These are phyloP conservation scores for Lasiosphaeriaceae sp. DNA, from an alignment of 495 filamentous ascomycete species.

Conservation along the genomic window DNA sequence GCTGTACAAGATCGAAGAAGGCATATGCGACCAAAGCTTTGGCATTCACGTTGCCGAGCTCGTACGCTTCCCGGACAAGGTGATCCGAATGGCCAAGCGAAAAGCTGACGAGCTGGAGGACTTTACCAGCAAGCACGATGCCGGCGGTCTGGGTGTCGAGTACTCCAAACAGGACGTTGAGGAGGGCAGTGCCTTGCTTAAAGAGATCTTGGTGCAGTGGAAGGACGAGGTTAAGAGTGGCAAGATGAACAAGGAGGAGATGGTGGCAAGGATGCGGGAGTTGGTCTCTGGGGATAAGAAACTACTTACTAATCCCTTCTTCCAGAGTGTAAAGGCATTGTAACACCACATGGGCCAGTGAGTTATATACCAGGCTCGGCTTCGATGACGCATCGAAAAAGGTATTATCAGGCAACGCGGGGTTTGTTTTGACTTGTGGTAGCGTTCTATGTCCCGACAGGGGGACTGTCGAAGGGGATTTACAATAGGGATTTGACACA, in stretches of 20 bases:
- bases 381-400: too few species aligned
- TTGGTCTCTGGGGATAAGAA: slow-evolving; percentile 67
- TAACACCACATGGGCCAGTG: background rate
- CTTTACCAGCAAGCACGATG: slow-evolving; percentile 74
- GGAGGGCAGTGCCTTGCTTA: slow-evolving; percentile 81
- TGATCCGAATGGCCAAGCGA: slow-evolving; percentile 96
- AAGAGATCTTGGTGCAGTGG: slow-evolving; percentile 82
- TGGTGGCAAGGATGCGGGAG: slow-evolving; percentile 73
- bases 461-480: too few species aligned
- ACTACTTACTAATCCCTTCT: slow-evolving; percentile 81
- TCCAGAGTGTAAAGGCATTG: slow-evolving; percentile 78
- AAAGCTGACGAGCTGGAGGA: slow-evolving; percentile 98
- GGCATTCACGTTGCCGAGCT: slow-evolving; percentile 98
- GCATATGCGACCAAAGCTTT: slow-evolving; percentile 94
- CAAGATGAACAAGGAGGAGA: slow-evolving; percentile 70
- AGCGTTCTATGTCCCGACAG: too few species aligned
- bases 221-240: slow-evolving; percentile 71
- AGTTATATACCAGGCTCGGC: too few species aligned
- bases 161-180: slow-evolving; percentile 84
- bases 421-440: too few species aligned
- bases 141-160: slow-evolving; percentile 40
- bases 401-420: too few species aligned
- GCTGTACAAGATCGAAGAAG: slow-evolving; percentile 92
- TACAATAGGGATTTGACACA: too few species aligned
- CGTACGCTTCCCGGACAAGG: slow-evolving; percentile 95